These are phyloP conservation scores for Pseudogymnoascus sp. DNA, from an alignment of 2,329 filamentous ascomycete genomes.

Conservation along the genomic window DNA sequence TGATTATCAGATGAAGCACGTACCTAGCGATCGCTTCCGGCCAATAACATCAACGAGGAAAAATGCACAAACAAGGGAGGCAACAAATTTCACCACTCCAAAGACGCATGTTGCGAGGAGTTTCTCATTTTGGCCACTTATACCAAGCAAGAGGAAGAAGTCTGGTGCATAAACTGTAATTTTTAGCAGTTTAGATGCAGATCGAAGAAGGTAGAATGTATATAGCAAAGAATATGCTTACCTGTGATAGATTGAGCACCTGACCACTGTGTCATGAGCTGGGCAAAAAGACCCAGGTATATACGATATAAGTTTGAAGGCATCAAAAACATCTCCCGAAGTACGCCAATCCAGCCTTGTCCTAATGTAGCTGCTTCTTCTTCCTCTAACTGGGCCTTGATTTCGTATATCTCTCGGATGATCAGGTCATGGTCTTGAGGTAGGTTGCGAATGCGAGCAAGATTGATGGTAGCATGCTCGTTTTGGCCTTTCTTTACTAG, in stretches of 20 bases:
- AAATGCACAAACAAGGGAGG: constrained; percentile 45
- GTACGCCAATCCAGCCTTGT: constrained; percentile 53
- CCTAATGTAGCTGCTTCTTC: constrained; percentile 66
- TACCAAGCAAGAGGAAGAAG: constrained; percentile 49
- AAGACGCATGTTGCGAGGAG: constrained; percentile 51
- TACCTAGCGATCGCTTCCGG: constrained; percentile 40
- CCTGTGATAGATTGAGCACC: constrained; percentile 63
- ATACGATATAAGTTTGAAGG: constrained; percentile 67
- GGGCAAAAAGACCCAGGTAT: constrained; percentile 59
- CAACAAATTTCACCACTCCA: constrained; percentile 48
- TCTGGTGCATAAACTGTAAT: constrained; percentile 52
- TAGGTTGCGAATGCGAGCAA: constrained; percentile 53
- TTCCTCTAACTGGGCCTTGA: constrained; percentile 58
- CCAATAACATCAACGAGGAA: constrained; percentile 54
- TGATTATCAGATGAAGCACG: constrained; percentile 3
- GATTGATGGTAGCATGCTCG: constrained; percentile 49
- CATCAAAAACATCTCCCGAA: constrained; percentile 63
- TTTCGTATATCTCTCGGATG: constrained; percentile 52
- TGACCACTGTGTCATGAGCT: constrained; percentile 67
- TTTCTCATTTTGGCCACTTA: constrained; percentile 45
- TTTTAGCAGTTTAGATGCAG: neutral
- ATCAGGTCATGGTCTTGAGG: constrained; percentile 54
- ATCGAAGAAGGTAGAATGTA: constrained; percentile 15
- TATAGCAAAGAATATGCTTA: neutral
- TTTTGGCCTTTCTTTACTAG: constrained; percentile 57